phyloP scores from a whole-genome alignment of 2,329 filamentous ascomycete species.

The Aspergillus terreus region DNA sequence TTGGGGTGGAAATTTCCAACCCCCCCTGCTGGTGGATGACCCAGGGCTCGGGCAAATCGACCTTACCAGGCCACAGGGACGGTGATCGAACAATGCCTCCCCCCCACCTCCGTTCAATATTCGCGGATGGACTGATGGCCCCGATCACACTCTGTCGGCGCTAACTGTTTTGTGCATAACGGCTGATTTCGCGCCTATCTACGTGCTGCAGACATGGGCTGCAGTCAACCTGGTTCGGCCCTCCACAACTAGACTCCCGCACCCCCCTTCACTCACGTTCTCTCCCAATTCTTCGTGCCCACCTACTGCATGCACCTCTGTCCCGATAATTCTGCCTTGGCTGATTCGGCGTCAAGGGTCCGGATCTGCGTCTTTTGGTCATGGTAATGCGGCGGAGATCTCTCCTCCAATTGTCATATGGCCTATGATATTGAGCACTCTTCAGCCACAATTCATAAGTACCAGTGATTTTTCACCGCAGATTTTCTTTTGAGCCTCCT shows the following conservation, averaged over 20 bases:
- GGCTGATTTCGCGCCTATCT: conserved; percentile 22
- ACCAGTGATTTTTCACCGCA: conserved; percentile 18
- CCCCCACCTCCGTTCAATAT: not conserved
- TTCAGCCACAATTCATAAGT: conserved; percentile 29
- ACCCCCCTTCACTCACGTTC: conserved; percentile 11
- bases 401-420: conserved; percentile 26
- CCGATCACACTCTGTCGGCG: conserved; percentile 26
- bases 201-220: conserved; percentile 25
- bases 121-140: conserved; percentile 16
- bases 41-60: conserved; percentile 4
- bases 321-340: conserved; percentile 35
- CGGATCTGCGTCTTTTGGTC: conserved; percentile 22
- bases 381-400: conserved; percentile 22
- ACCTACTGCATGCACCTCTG: conserved; percentile 23
- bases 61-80: conserved; percentile 9
- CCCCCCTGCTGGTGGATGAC: not conserved
- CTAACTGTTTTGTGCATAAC: conserved; percentile 27
- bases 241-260: conserved; percentile 16
- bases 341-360: conserved; percentile 26
- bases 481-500: conserved; percentile 19
- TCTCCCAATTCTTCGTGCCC: conserved; percentile 14
- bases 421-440: conserved; percentile 15
- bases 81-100: conserved; percentile 5
- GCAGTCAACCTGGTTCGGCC: conserved; percentile 24
- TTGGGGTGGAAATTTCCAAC: not conserved